phyloP scores from a whole-genome alignment of 2,329 filamentous ascomycete species.

The Xylariaceae sp. region DNA sequence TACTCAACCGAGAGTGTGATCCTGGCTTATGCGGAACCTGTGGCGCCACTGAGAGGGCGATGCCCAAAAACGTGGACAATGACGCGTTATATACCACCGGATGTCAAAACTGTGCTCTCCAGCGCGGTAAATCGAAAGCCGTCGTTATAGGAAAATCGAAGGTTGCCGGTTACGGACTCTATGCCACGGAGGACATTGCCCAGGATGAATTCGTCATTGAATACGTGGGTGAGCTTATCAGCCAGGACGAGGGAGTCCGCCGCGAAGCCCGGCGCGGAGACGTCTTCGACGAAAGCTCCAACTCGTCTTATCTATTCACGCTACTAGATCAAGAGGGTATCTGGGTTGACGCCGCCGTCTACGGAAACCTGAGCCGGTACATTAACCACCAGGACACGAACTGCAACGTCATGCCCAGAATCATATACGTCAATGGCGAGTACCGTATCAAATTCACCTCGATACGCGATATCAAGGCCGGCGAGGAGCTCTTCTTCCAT shows the following conservation, averaged over 20 bases:
- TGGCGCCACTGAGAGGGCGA: slow-evolving; percentile 61
- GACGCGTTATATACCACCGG: slow-evolving; percentile 50
- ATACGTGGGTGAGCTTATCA: slow-evolving; percentile 74
- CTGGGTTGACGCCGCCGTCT: slow-evolving; percentile 68
- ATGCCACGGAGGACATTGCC: slow-evolving; percentile 60
- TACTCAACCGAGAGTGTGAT: slow-evolving; percentile 74
- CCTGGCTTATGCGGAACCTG: slow-evolving; percentile 67
- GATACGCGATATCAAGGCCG: slow-evolving; percentile 57
- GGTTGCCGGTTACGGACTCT: slow-evolving; percentile 70
- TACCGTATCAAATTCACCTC: slow-evolving; percentile 72
- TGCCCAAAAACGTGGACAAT: slow-evolving; percentile 61
- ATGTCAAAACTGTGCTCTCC: slow-evolving; percentile 68
- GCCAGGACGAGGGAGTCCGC: slow-evolving; percentile 61
- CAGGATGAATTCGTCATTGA: slow-evolving; percentile 72
- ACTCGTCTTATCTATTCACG: slow-evolving; percentile 60
- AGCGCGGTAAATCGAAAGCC: slow-evolving; percentile 59
- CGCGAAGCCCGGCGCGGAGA: slow-evolving; percentile 57
- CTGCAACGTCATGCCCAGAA: slow-evolving; percentile 58
- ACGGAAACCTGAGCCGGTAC: slow-evolving; percentile 76
- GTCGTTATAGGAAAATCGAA: slow-evolving; percentile 66
- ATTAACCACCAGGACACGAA: slow-evolving; percentile 67
- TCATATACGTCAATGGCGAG: slow-evolving; percentile 68
- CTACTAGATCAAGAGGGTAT: slow-evolving; percentile 55
- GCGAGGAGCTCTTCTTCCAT: slow-evolving; percentile 76
- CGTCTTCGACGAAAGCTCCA: slow-evolving; percentile 56